Evolutionary conservation across 768 basidiomycete genomes (phyloP), one percentile per base, ranked within the genome.

Genomic region (Udeniomyces megalosporus): DNA sequence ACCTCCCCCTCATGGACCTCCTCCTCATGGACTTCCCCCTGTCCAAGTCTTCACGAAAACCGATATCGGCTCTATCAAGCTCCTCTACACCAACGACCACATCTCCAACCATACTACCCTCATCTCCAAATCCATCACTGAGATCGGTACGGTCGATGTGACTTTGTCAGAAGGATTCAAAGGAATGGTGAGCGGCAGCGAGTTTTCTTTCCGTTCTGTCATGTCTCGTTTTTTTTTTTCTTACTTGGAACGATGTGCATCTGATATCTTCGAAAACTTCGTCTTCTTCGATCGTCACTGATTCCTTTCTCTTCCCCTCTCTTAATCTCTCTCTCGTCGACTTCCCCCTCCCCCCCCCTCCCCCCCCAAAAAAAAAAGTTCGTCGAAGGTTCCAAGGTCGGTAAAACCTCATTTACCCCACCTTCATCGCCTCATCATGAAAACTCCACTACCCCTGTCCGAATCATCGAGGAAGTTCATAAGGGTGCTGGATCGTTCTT

Each of bases 401-500:
- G 62, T 44, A 38, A 49, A n/a, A n/a, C 2, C 56, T 63, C 22
- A 26, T 0, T 2, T 63, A 52, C 56, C 38, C 15, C 28, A 34
- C 22, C 14, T 22, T 44, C 34, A 38, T n/a, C 15, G 47, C 38
- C n/a, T 42, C 38, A 17, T n/a, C n/a, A n/a, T n/a, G n/a, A n/a
- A n/a, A n/a, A n/a, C n/a, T n/a, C n/a, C n/a, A n/a, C n/a, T n/a
- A 28, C 28, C 11, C 49, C 55, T 3, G n/a, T 63, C n/a, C 46
- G 35, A 12, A 31, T 63, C 24, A 28, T 57, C 26, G 58, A 63
- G 56, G 62, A 63, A 34, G 38, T 58, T 20, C 62, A 63, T 49
- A 26, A 34, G 29, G 62, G 62, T 34, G 56, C 62, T 8, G 62
- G 62, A 29, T 54, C 54, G 2, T 63, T 63, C 50, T 45, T 63